Conservation (phyloP, 169 alveolate species). For the Miamiensis avidus region DNA sequence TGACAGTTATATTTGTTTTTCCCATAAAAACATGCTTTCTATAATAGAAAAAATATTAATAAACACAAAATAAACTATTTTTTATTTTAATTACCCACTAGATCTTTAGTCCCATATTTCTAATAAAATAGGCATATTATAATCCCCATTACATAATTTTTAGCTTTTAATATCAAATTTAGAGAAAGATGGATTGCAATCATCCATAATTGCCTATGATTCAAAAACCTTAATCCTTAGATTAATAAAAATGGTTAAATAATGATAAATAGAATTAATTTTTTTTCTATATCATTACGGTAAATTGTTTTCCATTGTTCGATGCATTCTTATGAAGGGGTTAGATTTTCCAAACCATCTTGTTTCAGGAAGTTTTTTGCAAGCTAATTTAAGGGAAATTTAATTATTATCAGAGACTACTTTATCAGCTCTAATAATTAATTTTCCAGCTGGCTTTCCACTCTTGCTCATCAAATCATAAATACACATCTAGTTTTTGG, state of each 20-base stretch:
- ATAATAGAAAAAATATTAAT: not conserved
- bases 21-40: constrained; percentile 19
- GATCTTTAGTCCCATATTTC: constrained; percentile 28
- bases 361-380: constrained; percentile 9
- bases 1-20: not conserved
- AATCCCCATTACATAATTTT: constrained; percentile 54
- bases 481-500: constrained; percentile 32
- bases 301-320: not conserved
- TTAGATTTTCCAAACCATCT: constrained; percentile 33
- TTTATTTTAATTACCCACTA: not conserved
- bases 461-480: constrained; percentile 16
- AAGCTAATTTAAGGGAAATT: constrained; percentile 2
- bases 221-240: not conserved
- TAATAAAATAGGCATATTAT: constrained; percentile 26
- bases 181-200: constrained; percentile 24
- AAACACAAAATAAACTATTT: too few relatives aligned
- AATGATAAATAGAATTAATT: too few relatives aligned
- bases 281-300: not conserved
- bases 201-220: constrained; percentile 14
- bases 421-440: constrained; percentile 39
- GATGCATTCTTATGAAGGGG: constrained; percentile 35
- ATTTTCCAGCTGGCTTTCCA: constrained; percentile 31
- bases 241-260: too few relatives aligned
- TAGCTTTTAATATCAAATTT: constrained; percentile 16
- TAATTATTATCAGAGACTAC: constrained; percentile 20